Evolutionary conservation across 805 yeast species (phyloP), one percentile per base, ranked within the genome.

Genomic region (Jamesozyma jinghongensis): DNA sequence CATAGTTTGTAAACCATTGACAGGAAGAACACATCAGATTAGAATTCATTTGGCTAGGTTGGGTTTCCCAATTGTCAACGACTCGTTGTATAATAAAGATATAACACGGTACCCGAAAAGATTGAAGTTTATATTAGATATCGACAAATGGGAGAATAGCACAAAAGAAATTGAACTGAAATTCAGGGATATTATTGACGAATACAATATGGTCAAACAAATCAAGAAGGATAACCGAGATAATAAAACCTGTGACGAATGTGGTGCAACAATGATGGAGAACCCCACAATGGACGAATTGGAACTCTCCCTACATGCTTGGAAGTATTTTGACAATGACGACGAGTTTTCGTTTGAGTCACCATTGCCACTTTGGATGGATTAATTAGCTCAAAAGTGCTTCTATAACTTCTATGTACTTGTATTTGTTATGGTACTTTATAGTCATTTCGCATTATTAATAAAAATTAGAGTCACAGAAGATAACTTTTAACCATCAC

Each of bases 1-100:
- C 12, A 95, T 92, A 2, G 67, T 77, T 37, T 88, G 97, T 61
- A 72, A 68, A 49, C 98, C 98, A 2, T 62, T 73, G n/a, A 88
- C 97, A 0, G 98, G 98, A 0, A 70, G 98, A 52, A 86, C 97
- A 0, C 98, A 90, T 59, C 98, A 90, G 59, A 85, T 92, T 36
- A 68, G 98, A 46, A 94, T 92, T 0, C 98, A 92, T 65, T 63
- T 92, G 40, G 94, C 88, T 59, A 80, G 74, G 49, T 51, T 92
- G 14, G 96, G 96, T 0, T 73, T 68, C 52, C 95, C 97, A 0
- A 90, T 90, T 19, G 82, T 79, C 3, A 86, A 92, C 53, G 98
- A 90, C 59, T 94, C 95, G 0, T 71, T 88, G 4, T 90, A 61
- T 43, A 53, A 53, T 39, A 28, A 47, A 2, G 42, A 38, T 2